Percentiles rank a stretch among this genome's conserved stretches.
Evolutionary conservation across 139 green algal species (phyloP).

Genomic region (Picochlorum sp.): DNA sequence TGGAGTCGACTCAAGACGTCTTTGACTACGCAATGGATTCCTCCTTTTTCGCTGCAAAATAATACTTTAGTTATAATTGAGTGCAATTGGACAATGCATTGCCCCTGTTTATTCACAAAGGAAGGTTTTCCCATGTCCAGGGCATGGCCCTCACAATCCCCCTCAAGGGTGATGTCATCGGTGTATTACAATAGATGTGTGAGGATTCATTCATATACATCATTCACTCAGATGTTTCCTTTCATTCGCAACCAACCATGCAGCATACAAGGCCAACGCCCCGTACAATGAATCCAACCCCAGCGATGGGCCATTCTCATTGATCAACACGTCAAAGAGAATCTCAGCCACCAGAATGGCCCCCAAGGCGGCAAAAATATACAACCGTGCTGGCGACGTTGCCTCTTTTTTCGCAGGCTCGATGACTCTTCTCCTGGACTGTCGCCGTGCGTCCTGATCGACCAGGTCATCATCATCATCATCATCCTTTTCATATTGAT

Average conservation of each 20-base stretch:
- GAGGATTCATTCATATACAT: neutral
- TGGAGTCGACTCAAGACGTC: too few relatives aligned
- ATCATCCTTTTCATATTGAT: constrained; percentile 13
- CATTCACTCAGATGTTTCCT: constrained; percentile 1
- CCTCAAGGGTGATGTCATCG: neutral
- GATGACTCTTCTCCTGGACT: constrained; percentile 4
- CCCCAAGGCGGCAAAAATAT: constrained; percentile 16
- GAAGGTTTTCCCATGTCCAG: too few relatives aligned
- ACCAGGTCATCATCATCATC: neutral
- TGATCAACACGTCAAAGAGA: constrained; percentile 7
- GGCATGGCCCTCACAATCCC: too few relatives aligned
- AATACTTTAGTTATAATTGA: neutral
- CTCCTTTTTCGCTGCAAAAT: neutral
- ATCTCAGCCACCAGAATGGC: constrained; percentile 14
- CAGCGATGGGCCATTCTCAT: constrained; percentile 18
- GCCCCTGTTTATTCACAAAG: neutral
- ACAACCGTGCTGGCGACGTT: constrained; percentile 9
- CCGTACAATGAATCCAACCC: constrained; percentile 22
- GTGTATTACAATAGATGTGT: constrained; percentile 8
- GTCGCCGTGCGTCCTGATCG: constrained; percentile 17
- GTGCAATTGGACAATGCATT: neutral
- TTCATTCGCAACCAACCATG: constrained; percentile 14
- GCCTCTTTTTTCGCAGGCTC: constrained; percentile 18
- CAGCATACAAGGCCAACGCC: constrained; percentile 10
- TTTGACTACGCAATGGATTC: neutral